phyloP scores from a whole-genome alignment of 495 filamentous ascomycete species.

The Trichocladium antarcticum region DNA sequence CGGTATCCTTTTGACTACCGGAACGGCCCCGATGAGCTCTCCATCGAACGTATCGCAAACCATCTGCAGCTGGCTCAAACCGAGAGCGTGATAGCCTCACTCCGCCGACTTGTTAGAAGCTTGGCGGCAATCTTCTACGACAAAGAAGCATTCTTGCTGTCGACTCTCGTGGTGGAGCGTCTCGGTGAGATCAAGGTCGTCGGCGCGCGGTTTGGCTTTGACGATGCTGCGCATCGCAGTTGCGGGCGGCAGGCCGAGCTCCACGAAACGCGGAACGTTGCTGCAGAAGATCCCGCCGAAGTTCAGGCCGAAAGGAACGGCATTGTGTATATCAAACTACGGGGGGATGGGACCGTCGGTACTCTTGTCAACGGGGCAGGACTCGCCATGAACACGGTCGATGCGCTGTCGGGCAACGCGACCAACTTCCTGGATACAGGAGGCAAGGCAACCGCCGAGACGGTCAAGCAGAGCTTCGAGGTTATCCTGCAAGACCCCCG shows the following conservation, averaged over 20 bases:
- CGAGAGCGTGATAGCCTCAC: constrained; percentile 18
- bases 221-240: constrained; percentile 66
- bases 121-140: constrained; percentile 52
- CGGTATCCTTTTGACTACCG: constrained; percentile 55
- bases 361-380: constrained; percentile 82
- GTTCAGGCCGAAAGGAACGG: constrained; percentile 57
- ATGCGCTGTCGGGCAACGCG: constrained; percentile 56
- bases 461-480: constrained; percentile 65
- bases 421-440: constrained; percentile 87
- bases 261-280: constrained; percentile 44
- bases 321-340: constrained; percentile 59
- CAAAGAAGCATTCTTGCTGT: constrained; percentile 56
- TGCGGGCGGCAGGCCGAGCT: constrained; percentile 53
- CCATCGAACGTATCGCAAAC: constrained; percentile 34
- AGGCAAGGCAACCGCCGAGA: constrained; percentile 79
- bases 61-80: constrained; percentile 17
- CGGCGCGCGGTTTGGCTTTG: constrained; percentile 51
- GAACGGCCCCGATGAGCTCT: constrained; percentile 37
- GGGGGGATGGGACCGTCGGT: constrained; percentile 46
- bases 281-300: constrained; percentile 46
- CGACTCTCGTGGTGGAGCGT: constrained; percentile 35
- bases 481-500: constrained; percentile 59
- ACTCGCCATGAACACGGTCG: constrained; percentile 85
- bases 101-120: constrained; percentile 41
- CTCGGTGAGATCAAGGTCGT: constrained; percentile 39